Evolutionary conservation across 208 protist genomes (phyloP), one percentile per base, ranked within the genome.

Genomic region (Trypanosomatidae sp.): DNA sequence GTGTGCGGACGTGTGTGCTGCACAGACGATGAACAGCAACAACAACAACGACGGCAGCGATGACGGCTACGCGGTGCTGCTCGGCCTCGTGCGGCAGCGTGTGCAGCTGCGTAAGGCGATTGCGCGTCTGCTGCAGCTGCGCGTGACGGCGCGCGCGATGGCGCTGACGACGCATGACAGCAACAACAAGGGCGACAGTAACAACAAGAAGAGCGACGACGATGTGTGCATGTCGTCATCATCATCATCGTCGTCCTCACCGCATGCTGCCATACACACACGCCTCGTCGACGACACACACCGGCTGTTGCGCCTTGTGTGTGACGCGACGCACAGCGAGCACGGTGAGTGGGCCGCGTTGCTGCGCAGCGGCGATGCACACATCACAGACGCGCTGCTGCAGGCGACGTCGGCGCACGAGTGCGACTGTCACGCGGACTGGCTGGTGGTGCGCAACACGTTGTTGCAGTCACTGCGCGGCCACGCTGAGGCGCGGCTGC

Each of bases 51-150:
- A 80, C 49, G 22, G 81, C 6, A 57, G 42, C 49, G n/a, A 33
- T 0, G 10, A 1, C 11, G 51, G 59, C 55, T 86, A 76, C 53
- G 27, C 33, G 2, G 51, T 53, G 20, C 56, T 90, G n/a, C 60
- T 78, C 16, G 45, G 57, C 8, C 43, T 82, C 10, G 55, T 57
- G 0, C 38, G 59, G 33, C 71, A 74, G 48, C 80, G 84, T 48
- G 56, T 50, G 23, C 59, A 60, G 35, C 39, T 76, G 26, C 62
- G 72, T 10, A 33, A 45, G 3, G 42, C 67, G 24, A 56, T 82
- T 16, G 22, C 42, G 19, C 56, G 63, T 28, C 60, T 82, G 5
- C 76, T 72, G 51, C 53, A 81, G 57, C 38, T 90, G 37, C 75
- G 81, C 40, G 52, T 44, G 0, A 53, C 53, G 16, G 43, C 80